Percentiles rank a stretch among this genome's conserved stretches.
Evolutionary conservation across 345 rosid genomes (phyloP).

Genomic region (Euphorbia peplus): DNA sequence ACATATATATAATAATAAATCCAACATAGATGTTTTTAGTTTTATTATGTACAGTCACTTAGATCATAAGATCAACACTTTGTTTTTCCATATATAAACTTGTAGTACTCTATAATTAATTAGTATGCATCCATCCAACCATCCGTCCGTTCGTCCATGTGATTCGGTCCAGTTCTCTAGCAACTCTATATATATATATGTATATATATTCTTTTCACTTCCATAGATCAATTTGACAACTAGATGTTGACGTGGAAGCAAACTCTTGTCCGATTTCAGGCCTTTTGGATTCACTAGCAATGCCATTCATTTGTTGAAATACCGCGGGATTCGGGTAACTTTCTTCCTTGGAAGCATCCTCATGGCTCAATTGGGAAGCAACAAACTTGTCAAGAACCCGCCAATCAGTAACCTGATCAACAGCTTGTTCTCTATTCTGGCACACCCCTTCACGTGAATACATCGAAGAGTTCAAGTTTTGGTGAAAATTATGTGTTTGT

Average conservation of each 20-base stretch:
- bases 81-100: conserved; percentile 17
- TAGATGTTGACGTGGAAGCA: conserved; percentile 61
- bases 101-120: conserved; percentile 55
- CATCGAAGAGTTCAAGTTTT: conserved; percentile 43
- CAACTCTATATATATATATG: conserved; percentile 10
- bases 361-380: conserved; percentile 93
- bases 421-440: conserved; percentile 45
- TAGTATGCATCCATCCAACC: conserved; percentile 21
- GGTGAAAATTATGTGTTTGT: conserved; percentile 49
- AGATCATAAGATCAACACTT: conserved; percentile 20
- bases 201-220: conserved; percentile 47
- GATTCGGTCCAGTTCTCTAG: conserved; percentile 7
- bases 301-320: conserved; percentile 28
- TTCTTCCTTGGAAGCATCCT: conserved; percentile 45
- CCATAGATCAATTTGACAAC: conserved; percentile 88
- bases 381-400: conserved; percentile 93
- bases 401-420: conserved; percentile 89
- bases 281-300: conserved; percentile 44
- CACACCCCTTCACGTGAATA: no score
- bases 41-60: conserved; percentile 65
- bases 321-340: conserved; percentile 29
- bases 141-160: no score
- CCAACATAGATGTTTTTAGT: conserved; percentile 33
- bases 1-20: conserved; percentile 16
- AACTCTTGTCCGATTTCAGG: conserved; percentile 52